A percentile compares a stretch with the other conserved stretches of the same genome.
phyloP scores from a whole-genome alignment of 345 rosid genomes.

The Conringia planisiliqua region DNA sequence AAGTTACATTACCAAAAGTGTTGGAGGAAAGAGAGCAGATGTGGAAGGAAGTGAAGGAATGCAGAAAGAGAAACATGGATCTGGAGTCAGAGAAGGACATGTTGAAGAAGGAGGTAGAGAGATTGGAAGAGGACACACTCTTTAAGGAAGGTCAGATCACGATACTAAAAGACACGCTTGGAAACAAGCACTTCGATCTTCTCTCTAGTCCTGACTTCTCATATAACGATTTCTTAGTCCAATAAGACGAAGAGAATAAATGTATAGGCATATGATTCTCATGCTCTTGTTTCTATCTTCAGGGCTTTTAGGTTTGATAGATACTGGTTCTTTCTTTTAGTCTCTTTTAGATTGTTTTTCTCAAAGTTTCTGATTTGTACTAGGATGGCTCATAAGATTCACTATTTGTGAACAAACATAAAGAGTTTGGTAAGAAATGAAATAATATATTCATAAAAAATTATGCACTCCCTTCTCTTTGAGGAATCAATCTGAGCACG shows the following conservation, averaged over 20 bases:
- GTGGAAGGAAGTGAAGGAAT: conserved; percentile 70
- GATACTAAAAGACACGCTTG: conserved; percentile 69
- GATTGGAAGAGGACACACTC: conserved; percentile 77
- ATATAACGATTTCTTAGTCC: conserved; percentile 29
- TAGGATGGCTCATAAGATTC: conserved; percentile 7
- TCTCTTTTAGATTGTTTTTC: neutral
- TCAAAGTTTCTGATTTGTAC: neutral
- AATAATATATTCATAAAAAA: too few species aligned
- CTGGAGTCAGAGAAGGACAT: conserved; percentile 61
- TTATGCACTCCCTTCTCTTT: neutral
- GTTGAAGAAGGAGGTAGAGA: conserved; percentile 75
- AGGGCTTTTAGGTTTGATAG: neutral
- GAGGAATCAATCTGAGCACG: neutral
- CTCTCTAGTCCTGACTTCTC: conserved; percentile 54
- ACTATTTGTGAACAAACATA: neutral
- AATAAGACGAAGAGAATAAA: neutral
- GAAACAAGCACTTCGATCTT: conserved; percentile 54
- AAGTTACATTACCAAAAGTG: conserved; percentile 68
- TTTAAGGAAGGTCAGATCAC: conserved; percentile 90
- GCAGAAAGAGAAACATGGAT: conserved; percentile 69
- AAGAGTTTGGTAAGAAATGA: neutral
- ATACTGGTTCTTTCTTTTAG: neutral
- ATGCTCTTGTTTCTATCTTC: neutral
- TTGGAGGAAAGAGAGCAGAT: conserved; percentile 74
- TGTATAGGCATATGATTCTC: conserved; percentile 7